Conservation (phyloP, 192 early-diverging fungal genomes). For the Geranomyces michiganensis region DNA sequence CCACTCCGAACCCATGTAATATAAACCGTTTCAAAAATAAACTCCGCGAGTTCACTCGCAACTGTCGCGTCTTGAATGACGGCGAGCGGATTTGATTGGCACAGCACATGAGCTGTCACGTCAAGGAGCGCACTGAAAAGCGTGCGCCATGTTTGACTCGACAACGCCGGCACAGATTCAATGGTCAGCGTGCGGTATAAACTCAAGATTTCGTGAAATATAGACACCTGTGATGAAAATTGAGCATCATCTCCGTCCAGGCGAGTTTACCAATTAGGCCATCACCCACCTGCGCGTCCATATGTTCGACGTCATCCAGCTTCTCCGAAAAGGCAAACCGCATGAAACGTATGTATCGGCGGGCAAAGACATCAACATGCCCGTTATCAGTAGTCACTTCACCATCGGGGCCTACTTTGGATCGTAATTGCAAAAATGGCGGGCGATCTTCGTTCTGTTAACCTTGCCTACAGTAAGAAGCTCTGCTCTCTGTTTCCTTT, state of each 20-base stretch:
- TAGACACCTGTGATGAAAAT: conserved; percentile 34
- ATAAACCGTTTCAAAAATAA: conserved; percentile 72
- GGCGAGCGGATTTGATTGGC: conserved; percentile 47
- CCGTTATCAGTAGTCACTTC: not conserved
- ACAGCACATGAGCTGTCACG: conserved; percentile 61
- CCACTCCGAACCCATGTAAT: conserved; percentile 67
- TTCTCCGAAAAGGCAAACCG: conserved; percentile 64
- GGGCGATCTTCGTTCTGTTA: conserved; percentile 72
- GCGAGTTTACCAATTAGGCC: not conserved
- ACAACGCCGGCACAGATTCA: conserved; percentile 28
- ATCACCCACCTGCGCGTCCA: conserved; percentile 45
- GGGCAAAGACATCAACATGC: conserved; percentile 60
- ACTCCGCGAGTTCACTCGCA: conserved; percentile 66
- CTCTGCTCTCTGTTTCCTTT: not conserved
- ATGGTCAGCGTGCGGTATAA: conserved; percentile 64
- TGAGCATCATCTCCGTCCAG: no score
- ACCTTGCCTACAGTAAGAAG: not conserved
- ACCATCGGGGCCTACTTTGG: not conserved
- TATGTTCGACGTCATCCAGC: conserved; percentile 48
- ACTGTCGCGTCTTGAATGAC: conserved; percentile 33
- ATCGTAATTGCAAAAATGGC: conserved; percentile 52
- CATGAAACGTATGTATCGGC: conserved; percentile 70
- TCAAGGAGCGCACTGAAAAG: conserved; percentile 63
- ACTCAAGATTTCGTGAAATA: conserved; percentile 72
- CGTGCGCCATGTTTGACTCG: conserved; percentile 50